Base-by-base conservation (phyloP, 176 grass and related monocot species). In the Carex littledalei region DNA sequence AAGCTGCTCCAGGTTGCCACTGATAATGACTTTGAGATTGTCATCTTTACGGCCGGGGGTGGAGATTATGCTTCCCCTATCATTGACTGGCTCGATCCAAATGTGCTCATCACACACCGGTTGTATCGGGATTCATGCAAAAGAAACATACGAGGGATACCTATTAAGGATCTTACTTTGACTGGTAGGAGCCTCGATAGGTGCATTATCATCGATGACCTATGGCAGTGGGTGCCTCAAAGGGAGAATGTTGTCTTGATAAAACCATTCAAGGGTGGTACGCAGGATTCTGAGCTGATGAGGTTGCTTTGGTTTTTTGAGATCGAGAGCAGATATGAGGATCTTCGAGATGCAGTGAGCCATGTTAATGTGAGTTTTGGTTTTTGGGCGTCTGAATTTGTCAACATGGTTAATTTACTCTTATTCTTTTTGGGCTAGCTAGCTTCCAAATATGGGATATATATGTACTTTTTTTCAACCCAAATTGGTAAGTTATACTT, bases 121-220 rank as follows among this genome's bases (percentile, higher is more conserved):
- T 47, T 81, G 18, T 81, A 81, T 47, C 29, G 58, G 0, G 58
- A 81, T 24, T 81, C 79, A 0, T 63, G 56, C 56, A 62, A 13
- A 13, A 45, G 7, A 3, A 37, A 20, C 16, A 3, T 41, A 41
- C 6, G 24, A 4, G 57, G 24, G 9, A 1, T 1, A 3, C 11
- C 3, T 24, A 41, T 63, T 3, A 81, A 81, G 17, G 58, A 81
- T 81, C 79, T 81, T 63, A 18, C 55, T 63, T 20, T 21, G 11
- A 81, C 79, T 2, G 79, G 79, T 6, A 64, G 79, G 20, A 60
- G 18, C 6, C 79, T 81, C 14, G 58, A 81, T 31, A 81, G 39
- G 57, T 81, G 21, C n/a, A 5, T 81, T 12, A 62, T 62, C 7
- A 37, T 81, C 12, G 58, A 81, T 1, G 79, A 81, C 31, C 12